Conservation (phyloP, 768 basidiomycete species). For the Auricularia sp. region DNA sequence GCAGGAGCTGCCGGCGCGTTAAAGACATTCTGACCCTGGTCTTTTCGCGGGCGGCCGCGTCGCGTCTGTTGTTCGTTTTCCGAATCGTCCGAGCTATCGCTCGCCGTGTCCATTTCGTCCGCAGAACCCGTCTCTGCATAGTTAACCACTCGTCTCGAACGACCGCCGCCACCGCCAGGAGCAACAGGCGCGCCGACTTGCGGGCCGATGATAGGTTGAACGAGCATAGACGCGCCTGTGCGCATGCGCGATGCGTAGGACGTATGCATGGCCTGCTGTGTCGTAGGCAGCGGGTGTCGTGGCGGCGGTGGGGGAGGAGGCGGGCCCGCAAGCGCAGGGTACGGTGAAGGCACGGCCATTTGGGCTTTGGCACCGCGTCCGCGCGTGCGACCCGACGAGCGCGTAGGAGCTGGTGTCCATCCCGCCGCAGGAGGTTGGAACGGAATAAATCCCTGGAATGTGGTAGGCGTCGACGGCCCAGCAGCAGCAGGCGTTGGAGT, state of each 20-base stretch:
- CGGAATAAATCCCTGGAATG: background rate
- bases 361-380: background rate
- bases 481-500: background rate
- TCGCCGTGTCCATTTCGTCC: slow-evolving; percentile 67
- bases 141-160: slow-evolving; percentile 43
- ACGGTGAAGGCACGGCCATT: background rate
- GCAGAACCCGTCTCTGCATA: slow-evolving; percentile 81
- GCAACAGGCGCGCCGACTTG: slow-evolving; percentile 19
- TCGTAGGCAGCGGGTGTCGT: slow-evolving; percentile 36
- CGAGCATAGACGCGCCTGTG: slow-evolving; percentile 79
- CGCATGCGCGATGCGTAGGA: slow-evolving; percentile 86
- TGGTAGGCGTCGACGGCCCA: background rate
- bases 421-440: background rate
- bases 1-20: slow-evolving; percentile 12
- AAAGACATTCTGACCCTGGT: slow-evolving; percentile 24
- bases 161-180: background rate
- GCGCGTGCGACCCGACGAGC: background rate
- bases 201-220: slow-evolving; percentile 67
- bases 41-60: slow-evolving; percentile 6
- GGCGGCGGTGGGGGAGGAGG: slow-evolving; percentile 31
- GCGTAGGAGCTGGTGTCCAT: background rate
- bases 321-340: background rate
- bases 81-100: slow-evolving; percentile 66
- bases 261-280: slow-evolving; percentile 62
- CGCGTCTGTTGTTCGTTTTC: slow-evolving; percentile 30